These are phyloP conservation scores for Colletotrichum lupini DNA, from an alignment of 2,329 filamentous ascomycete genomes.

Conservation along the genomic window DNA sequence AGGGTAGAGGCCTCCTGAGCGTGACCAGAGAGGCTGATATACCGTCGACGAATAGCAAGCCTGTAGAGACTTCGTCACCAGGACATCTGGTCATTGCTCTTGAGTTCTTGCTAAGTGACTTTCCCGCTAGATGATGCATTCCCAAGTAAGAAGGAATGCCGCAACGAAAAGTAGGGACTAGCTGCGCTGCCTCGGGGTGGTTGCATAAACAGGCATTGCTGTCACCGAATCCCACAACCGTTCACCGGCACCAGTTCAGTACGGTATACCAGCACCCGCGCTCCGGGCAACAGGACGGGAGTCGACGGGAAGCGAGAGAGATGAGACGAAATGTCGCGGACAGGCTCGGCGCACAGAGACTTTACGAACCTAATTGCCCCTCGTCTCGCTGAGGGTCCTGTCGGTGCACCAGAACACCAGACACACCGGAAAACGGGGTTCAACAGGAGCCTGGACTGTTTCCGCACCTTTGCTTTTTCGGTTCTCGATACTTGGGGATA, in stretches of 20 bases:
- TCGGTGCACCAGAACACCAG: not conserved
- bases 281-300: conserved; percentile 19
- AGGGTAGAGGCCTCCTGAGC: conserved; percentile 22
- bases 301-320: conserved; percentile 23
- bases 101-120: not conserved
- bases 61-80: not conserved
- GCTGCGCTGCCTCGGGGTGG: conserved; percentile 17
- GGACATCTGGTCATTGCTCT: not conserved
- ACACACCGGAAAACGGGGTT: not conserved
- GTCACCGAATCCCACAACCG: conserved; percentile 7
- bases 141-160: conserved; percentile 5
- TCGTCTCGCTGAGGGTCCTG: not conserved
- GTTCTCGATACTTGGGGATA: not conserved
- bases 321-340: conserved; percentile 33
- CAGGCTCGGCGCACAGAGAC: conserved; percentile 29
- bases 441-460: not conserved
- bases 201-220: conserved; percentile 22
- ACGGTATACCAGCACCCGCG: not conserved
- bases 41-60: not conserved
- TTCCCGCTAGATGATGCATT: not conserved
- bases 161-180: conserved; percentile 4
- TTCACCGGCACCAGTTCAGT: not conserved
- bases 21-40: not conserved
- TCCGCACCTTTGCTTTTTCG: conserved; percentile 1
- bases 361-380: conserved; percentile 26